Evolutionary conservation across 345 rosid species (phyloP), one percentile per base, ranked within the genome.

Genomic region (Populus ilicifolia): DNA sequence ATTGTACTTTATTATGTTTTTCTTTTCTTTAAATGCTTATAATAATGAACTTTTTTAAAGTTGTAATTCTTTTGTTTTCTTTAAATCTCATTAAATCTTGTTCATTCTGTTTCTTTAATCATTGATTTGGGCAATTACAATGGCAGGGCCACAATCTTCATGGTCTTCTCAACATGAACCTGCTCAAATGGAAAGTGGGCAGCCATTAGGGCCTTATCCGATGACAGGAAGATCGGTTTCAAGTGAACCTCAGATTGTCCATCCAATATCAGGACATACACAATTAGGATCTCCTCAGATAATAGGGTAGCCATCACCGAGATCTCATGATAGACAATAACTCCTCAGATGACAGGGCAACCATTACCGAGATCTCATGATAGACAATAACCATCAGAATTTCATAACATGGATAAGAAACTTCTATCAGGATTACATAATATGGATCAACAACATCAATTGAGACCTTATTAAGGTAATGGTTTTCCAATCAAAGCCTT

Each of bases 291-390:
- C n/a, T n/a, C n/a, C n/a, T n/a, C n/a, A n/a, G n/a, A n/a, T n/a
- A n/a, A n/a, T n/a, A n/a, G n/a, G n/a, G n/a, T n/a, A n/a, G n/a
- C n/a, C n/a, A n/a, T n/a, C n/a, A n/a, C n/a, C n/a, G n/a, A n/a
- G n/a, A n/a, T n/a, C n/a, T n/a, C n/a, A n/a, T n/a, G n/a, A n/a
- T n/a, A n/a, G n/a, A n/a, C n/a, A n/a, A n/a, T n/a, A n/a, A n/a
- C 62, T 27, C 71, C 80, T 73, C 77, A 59, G 33, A 61, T 64
- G 70, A 67, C 75, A 21, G 75, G 78, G 30, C 81, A 80, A 59
- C 84, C 77, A 66, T 69, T 80, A 39, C 68, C 54, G 21, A 71
- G 81, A 33, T 41, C 59, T 52, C 21, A 56, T 39, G n/a, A 21
- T 41, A 38, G 73, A 13, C 64, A 74, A 48, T 78, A 79, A 7